Percentiles rank a stretch among this genome's conserved stretches.
Evolutionary conservation across 495 filamentous ascomycete species (phyloP).

Genomic region (Friedmanniomyces simplex): DNA sequence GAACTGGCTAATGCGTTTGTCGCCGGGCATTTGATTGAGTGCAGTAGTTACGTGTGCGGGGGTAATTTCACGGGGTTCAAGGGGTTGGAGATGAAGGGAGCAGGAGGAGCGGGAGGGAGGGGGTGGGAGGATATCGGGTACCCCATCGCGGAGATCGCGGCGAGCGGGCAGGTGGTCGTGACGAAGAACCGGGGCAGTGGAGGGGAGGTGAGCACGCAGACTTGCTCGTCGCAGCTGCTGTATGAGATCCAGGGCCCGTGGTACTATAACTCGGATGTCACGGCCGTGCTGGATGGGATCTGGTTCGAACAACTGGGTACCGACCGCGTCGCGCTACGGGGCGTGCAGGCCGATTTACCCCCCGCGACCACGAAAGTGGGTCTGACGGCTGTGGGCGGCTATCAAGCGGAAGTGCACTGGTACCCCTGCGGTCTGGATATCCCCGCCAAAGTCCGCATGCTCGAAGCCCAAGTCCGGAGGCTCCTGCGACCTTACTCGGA

Average conservation of each 20-base stretch:
- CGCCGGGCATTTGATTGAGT: constrained; percentile 26
- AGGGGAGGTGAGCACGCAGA: constrained; percentile 20
- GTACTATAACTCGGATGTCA: constrained; percentile 27
- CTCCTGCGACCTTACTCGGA: constrained; percentile 12
- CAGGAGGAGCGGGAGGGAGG: too few relatives aligned
- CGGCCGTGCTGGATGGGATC: constrained; percentile 19
- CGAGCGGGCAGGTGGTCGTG: constrained; percentile 20
- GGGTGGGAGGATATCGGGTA: constrained; percentile 23
- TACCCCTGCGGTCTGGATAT: constrained; percentile 29
- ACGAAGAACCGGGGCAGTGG: constrained; percentile 21
- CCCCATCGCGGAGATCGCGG: constrained; percentile 24
- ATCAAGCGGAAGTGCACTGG: constrained; percentile 26
- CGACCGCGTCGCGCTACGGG: constrained; percentile 21
- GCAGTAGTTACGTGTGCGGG: constrained; percentile 19
- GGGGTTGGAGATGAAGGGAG: constrained; percentile 6
- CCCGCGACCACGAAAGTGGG: constrained; percentile 25
- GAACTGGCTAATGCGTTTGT: constrained; percentile 24
- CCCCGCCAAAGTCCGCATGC: constrained; percentile 26
- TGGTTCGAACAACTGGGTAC: constrained; percentile 20
- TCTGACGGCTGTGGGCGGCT: constrained; percentile 22
- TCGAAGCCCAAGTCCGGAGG: constrained; percentile 22
- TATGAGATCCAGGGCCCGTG: constrained; percentile 27
- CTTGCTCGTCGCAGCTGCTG: constrained; percentile 22
- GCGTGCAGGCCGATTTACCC: constrained; percentile 17
- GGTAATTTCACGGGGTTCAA: constrained; percentile 28